Evolutionary conservation across 768 basidiomycete genomes (phyloP), one percentile per base, ranked within the genome.

Genomic region (Auricularia sp.): DNA sequence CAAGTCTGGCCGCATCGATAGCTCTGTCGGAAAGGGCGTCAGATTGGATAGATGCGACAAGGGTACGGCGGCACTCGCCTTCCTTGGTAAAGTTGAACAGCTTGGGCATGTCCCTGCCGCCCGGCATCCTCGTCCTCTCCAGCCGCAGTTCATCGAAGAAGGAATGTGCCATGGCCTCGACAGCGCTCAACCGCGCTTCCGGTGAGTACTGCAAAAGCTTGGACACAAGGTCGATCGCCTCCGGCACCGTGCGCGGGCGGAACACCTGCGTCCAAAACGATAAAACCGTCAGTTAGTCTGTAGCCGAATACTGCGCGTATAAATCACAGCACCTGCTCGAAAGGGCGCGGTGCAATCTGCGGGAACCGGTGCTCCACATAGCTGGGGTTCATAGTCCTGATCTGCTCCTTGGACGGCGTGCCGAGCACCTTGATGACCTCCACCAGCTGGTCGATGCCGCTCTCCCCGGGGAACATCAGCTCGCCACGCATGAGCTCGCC

Each of bases 291-390:
- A 51, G 47, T 11, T 2, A 34, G 43, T 62, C 66, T 61, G 65
- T 60, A 63, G 51, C 21, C 64, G 33, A 11, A 43, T 16, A 29
- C 29, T 29, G 29, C 29, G 29, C 29, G 47, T 56, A 34, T 11
- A 29, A 64, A 18, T 65, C 29, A 29, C 29, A 29, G 29, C 29
- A 92, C 93, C 87, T 98, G 98, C 73, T 88, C 90, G 81, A 98
- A 98, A 0, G 95, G 95, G 73, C 98, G 96, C n/a, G 95, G 93
- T 74, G 95, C 94, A 81, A 99, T 99, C 77, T 98, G 96, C 1
- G 97, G 97, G 81, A 99, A 99, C 78, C 98, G 98, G 85, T 99
- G 97, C 74, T 99, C 97, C 97, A 98, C 98, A 78, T 99, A 99
- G 80, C 98, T 99, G 64, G 97, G 97, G 77, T 99, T 99, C 97